Conservation (phyloP, 768 basidiomycete species). For the Rhizopogon sp. region DNA sequence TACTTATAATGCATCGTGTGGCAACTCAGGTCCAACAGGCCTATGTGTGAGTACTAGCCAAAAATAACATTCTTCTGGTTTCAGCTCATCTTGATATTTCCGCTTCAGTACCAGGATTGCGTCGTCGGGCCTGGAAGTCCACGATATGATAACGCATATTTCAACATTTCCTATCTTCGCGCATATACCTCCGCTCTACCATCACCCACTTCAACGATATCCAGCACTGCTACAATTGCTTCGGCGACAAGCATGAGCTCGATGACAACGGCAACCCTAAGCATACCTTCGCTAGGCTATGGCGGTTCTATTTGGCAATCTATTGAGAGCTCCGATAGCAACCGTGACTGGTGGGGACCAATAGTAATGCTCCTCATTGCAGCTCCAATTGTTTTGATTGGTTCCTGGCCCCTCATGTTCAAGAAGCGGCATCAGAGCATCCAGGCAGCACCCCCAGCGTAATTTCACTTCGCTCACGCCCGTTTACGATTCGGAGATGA, state of each 20-base stretch:
- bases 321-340: neutral
- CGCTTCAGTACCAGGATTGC: slow-evolving; percentile 43
- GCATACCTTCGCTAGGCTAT: neutral
- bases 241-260: neutral
- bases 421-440: neutral
- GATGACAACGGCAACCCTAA: neutral
- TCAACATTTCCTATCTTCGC: slow-evolving; percentile 63
- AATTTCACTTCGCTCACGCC: neutral
- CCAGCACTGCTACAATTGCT: neutral
- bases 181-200: slow-evolving; percentile 39
- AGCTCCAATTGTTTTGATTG: neutral
- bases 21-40: slow-evolving; percentile 31
- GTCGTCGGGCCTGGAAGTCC: slow-evolving; percentile 51
- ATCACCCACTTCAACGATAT: slow-evolving; percentile 4
- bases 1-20: slow-evolving; percentile 40
- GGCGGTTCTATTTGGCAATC: neutral
- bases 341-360: neutral
- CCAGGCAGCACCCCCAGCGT: neutral
- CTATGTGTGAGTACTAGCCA: slow-evolving; percentile 31
- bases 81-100: neutral
- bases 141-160: slow-evolving; percentile 57
- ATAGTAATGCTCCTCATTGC: neutral
- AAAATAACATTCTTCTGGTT: neutral
- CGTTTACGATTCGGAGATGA: neutral
- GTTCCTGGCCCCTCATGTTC: slow-evolving; percentile 1